Percentiles rank a stretch among this genome's conserved stretches.
phyloP scores from a whole-genome alignment of 768 basidiomycete genomes.

The Mycena crocata region DNA sequence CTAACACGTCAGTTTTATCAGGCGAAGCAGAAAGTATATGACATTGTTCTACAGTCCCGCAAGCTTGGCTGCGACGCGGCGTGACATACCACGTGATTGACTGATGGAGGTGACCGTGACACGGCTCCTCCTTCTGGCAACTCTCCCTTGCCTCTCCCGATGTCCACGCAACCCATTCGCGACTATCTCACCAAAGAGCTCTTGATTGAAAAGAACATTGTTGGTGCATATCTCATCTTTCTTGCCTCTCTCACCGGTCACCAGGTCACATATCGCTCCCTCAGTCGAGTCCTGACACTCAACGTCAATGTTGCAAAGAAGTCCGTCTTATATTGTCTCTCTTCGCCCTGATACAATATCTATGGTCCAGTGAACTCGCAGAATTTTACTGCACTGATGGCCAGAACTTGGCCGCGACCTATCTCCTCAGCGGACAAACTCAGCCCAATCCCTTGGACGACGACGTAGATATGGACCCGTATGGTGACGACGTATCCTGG shows the following conservation, averaged over 20 bases:
- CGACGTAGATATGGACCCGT: constrained; percentile 55
- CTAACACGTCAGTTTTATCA: too few species aligned
- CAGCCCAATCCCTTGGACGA: constrained; percentile 37
- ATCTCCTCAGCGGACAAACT: constrained; percentile 72
- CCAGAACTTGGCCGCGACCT: constrained; percentile 71
- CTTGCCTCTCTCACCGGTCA: constrained; percentile 1
- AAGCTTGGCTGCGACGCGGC: too few species aligned
- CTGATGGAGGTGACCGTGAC: constrained; percentile 16
- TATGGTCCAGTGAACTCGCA: constrained; percentile 67
- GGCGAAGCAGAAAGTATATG: too few species aligned
- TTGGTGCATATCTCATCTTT: constrained; percentile 34
- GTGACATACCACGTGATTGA: constrained; percentile 1
- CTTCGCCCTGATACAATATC: background rate
- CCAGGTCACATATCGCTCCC: constrained; percentile 83
- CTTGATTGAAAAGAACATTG: constrained; percentile 63
- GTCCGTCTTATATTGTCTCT: constrained; percentile 51
- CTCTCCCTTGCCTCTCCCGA: constrained; percentile 30
- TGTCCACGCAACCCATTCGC: constrained; percentile 55
- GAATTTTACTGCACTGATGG: constrained; percentile 62
- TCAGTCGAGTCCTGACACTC: constrained; percentile 76
- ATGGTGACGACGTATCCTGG: constrained; percentile 47
- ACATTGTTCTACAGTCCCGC: too few species aligned
- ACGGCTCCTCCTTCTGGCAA: background rate
- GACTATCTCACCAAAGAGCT: constrained; percentile 65
- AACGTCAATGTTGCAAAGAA: constrained; percentile 86